Percentiles rank a stretch among this genome's conserved stretches.
These are phyloP conservation scores for Hippophae gyantsensis DNA, from an alignment of 306 rosid species.

Conservation along the genomic window DNA sequence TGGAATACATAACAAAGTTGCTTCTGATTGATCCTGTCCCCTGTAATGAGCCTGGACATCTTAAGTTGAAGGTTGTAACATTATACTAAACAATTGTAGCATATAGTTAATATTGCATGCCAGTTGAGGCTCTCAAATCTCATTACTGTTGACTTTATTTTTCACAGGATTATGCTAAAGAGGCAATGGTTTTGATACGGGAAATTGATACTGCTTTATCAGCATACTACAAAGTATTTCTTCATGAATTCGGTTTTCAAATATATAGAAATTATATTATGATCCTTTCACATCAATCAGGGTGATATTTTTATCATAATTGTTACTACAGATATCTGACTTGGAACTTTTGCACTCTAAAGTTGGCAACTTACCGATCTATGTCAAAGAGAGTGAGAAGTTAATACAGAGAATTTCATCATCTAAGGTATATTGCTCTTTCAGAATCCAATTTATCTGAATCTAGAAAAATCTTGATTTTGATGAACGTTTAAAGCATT, in stretches of 20 bases:
- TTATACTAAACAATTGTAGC: constrained; percentile 15
- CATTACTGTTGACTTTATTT: constrained; percentile 10
- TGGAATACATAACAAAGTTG: constrained; percentile 47
- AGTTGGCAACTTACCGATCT: constrained; percentile 53
- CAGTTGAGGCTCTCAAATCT: constrained; percentile 3
- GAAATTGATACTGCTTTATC: constrained; percentile 49
- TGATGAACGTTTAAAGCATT: too few relatives aligned
- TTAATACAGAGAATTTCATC: constrained; percentile 44
- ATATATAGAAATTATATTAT: constrained; percentile 7
- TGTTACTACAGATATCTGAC: constrained; percentile 55
- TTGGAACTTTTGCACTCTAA: constrained; percentile 65
- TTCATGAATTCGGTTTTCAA: neutral
- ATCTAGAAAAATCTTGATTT: too few relatives aligned
- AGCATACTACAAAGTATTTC: constrained; percentile 43
- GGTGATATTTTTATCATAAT: constrained; percentile 13
- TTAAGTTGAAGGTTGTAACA: constrained; percentile 64
- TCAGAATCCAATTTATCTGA: neutral
- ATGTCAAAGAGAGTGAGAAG: constrained; percentile 47
- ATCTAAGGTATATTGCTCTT: constrained; percentile 40
- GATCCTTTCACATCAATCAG: constrained; percentile 24
- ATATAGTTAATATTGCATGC: constrained; percentile 19
- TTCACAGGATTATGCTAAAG: constrained; percentile 57
- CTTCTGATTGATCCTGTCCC: constrained; percentile 45
- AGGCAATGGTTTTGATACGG: constrained; percentile 47
- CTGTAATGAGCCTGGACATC: constrained; percentile 61